Base-by-base conservation (phyloP, 1,284 basidiomycete genomes). In the Heterobasidion occidentale region DNA sequence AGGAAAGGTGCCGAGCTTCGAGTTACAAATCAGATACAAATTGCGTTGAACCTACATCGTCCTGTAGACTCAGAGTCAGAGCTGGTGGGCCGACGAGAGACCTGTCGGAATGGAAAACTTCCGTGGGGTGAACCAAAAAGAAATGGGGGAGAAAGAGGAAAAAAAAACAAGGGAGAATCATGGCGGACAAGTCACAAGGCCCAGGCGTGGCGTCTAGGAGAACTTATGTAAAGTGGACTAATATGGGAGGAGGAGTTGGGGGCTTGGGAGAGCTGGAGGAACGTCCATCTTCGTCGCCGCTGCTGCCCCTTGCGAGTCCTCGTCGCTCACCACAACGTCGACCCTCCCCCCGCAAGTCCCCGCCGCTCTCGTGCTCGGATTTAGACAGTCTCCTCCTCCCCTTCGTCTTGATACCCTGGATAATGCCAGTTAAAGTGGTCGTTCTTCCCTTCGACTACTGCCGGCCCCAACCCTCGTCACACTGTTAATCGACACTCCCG, bases 351-450 rank as follows among this genome's bases (percentile, higher is more conserved):
- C 50, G 56, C 38, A 58, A 59, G 57, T 56, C 49, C 54, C 49
- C 56, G 9, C 59, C 54, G 50, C 54, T 58, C 42, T 59, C 58
- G 19, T 42, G 51, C 36, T 35, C 58, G 54, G 54, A 61, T 52
- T 27, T 50, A 57, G 60, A 55, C 48, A 36, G 45, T 55, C 59
- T 56, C 58, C 34, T 54, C 52, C 53, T 59, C 38, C 38, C 38
- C 38, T 9, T 42, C n/a, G 11, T 42, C 38, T 50, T 56, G 59
- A 58, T 55, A 49, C 59, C 56, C 65, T 67, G 74, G 73, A 75
- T 72, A 73, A 77, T 77, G 75, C 72, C 61, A 70, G 67, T 70
- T 72, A 66, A 59, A 64, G 63, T 62, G 64, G 62, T 19, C 36
- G n/a, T 36, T 9, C 27, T 54, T 42, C 53, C 59, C 51, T 36